A percentile compares a stretch with the other conserved stretches of the same genome.
Evolutionary conservation across 352 stramenopile species (phyloP).

Genomic region (Pythium aphanidermatum): DNA sequence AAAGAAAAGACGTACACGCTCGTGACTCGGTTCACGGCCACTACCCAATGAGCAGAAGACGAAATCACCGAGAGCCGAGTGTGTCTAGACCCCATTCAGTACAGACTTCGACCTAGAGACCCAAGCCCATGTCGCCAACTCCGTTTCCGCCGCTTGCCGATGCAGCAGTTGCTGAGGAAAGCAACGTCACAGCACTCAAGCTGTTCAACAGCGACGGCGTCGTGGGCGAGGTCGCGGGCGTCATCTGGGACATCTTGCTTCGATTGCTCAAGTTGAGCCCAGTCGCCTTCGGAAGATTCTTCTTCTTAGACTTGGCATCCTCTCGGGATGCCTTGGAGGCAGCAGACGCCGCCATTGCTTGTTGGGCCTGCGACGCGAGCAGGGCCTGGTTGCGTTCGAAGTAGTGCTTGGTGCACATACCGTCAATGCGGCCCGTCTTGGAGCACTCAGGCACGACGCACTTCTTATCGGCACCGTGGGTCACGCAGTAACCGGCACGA

Average conservation of each 20-base stretch:
- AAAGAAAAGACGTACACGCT: conserved; percentile 13
- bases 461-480: conserved; percentile 78
- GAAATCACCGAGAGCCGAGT: background rate
- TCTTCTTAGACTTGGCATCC: conserved; percentile 8
- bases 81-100: conserved; percentile 4
- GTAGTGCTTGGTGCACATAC: conserved; percentile 82
- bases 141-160: background rate
- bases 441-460: conserved; percentile 75
- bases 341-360: conserved; percentile 11
- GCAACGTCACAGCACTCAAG: conserved; percentile 17
- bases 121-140: no score
- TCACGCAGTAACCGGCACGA: conserved; percentile 71
- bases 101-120: conserved; percentile 6
- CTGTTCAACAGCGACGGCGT: conserved; percentile 21
- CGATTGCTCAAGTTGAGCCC: background rate
- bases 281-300: background rate
- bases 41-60: conserved; percentile 15
- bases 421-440: conserved; percentile 78
- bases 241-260: conserved; percentile 18
- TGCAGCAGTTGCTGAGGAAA: conserved; percentile 11
- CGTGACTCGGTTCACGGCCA: no score
- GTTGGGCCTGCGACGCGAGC: conserved; percentile 13
- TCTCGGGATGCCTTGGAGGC: conserved; percentile 13
- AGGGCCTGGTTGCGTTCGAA: conserved; percentile 65
- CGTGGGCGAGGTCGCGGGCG: conserved; percentile 17